A percentile compares a stretch with the other conserved stretches of the same genome.
Evolutionary conservation across 345 rosid species (phyloP).

Genomic region (Camelina laxa): DNA sequence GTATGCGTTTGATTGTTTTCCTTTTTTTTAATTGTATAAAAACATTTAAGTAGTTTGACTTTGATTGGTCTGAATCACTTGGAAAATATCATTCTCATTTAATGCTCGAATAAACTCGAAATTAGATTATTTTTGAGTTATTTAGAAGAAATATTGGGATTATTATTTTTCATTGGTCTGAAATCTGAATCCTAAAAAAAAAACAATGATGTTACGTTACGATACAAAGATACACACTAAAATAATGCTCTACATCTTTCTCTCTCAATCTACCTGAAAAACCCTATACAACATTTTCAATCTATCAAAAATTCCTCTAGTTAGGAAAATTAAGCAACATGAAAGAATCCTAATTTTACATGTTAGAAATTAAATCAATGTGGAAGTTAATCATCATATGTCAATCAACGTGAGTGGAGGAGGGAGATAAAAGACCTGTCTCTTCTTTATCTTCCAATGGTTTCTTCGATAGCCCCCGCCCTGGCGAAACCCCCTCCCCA

Average conservation of each 20-base stretch:
- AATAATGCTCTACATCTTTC: constrained; percentile 28
- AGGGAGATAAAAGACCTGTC: constrained; percentile 14
- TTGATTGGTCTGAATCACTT: too few species aligned
- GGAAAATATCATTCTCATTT: too few species aligned
- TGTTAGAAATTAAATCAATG: constrained; percentile 39
- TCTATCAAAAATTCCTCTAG: constrained; percentile 41
- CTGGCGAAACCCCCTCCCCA: constrained; percentile 11
- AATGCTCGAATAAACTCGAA: too few species aligned
- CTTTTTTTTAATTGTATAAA: too few species aligned
- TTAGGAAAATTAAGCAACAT: not conserved
- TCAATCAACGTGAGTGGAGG: constrained; percentile 38
- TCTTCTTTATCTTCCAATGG: constrained; percentile 27
- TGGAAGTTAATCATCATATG: constrained; percentile 28
- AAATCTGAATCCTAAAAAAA: constrained; percentile 21
- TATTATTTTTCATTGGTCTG: constrained; percentile 15
- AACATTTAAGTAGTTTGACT: too few species aligned
- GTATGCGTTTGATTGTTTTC: not conserved
- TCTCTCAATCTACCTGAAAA: constrained; percentile 22
- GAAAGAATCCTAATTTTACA: constrained; percentile 45
- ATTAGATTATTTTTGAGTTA: too few species aligned
- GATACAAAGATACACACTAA: constrained; percentile 45
- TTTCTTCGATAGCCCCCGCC: constrained; percentile 43
- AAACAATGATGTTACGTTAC: constrained; percentile 24
- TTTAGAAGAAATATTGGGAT: too few species aligned
- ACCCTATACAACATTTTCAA: constrained; percentile 45